Percentiles rank a stretch among this genome's conserved stretches.
Evolutionary conservation across 2,329 filamentous ascomycete genomes (phyloP).

Genomic region (Lomentospora prolificans): DNA sequence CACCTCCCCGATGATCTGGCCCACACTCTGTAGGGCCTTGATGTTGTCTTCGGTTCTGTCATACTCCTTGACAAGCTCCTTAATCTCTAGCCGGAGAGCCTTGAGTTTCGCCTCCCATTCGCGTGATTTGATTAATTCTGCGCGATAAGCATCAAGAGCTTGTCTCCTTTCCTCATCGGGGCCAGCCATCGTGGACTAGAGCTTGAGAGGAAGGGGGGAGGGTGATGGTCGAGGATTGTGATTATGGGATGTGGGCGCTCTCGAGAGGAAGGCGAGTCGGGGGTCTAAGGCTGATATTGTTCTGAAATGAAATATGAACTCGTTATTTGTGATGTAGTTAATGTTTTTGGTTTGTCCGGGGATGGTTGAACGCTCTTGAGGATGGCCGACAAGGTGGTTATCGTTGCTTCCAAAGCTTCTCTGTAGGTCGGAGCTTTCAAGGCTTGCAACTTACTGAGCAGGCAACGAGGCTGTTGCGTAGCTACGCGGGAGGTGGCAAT

Average conservation of each 20-base stretch:
- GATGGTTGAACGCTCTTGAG: too few species aligned
- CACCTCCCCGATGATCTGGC: constrained; percentile 98
- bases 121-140: constrained; percentile 81
- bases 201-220: background rate
- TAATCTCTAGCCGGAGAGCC: constrained; percentile 86
- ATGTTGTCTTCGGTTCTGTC: constrained; percentile 98
- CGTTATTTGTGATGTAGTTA: background rate
- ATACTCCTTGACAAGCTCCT: constrained; percentile 87
- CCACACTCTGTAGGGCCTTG: constrained; percentile 97
- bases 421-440: background rate
- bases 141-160: constrained; percentile 69
- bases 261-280: background rate
- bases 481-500: background rate
- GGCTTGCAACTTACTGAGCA: background rate
- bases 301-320: background rate
- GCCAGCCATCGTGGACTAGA: constrained; percentile 12
- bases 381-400: too few species aligned
- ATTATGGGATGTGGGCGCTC: background rate
- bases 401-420: background rate
- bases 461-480: constrained; percentile 10
- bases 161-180: constrained; percentile 52
- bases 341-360: background rate
- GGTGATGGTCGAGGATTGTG: background rate
- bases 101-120: constrained; percentile 99
- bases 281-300: background rate